Base-by-base conservation (phyloP, 345 rosid species). In the Moricandia moricandioides region DNA sequence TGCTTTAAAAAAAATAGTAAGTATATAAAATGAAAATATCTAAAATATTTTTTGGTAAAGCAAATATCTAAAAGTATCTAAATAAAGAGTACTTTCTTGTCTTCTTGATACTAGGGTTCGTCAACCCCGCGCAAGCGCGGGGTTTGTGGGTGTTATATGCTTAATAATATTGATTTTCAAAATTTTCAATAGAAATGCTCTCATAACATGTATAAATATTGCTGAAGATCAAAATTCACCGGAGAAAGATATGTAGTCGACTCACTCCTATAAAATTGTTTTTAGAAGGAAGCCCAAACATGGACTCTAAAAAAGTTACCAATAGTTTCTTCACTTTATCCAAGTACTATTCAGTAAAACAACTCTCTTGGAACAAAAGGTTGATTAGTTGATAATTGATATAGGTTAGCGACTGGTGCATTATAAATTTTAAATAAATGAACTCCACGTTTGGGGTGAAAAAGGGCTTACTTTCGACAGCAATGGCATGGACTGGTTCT, bases 31-130 rank as follows among this genome's bases (percentile, higher is more conserved):
- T 21, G 2, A 43, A 54, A 54, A 54, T 54, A 21, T 54, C 60
- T 24, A 9, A 55, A 21, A 4, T 55, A 21, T 52, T 55, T 26
- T 58, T 16, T 21, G 24, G 43, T 14, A 29, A 5, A 62, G 9
- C 13, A 60, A 43, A 71, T 71, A 71, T 35, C 62, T 57, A 26
- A 57, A 55, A 72, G 10, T 62, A 62, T 71, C 66, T 33, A 8
- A 57, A 27, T 6, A 6, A 2, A 10, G 3, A 55, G 30, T 4
- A 7, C 2, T 49, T 52, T 52, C 26, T 4, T 54, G 29, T 55
- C 31, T 55, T 24, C 14, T 55, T 55, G 7, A 56, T 1, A n/a
- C n/a, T n/a, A n/a, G n/a, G n/a, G n/a, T n/a, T n/a, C n/a, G n/a
- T n/a, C n/a, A n/a, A n/a, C n/a, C n/a, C n/a, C n/a, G n/a, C n/a